Evolutionary conservation across 1,139 yeast genomes (phyloP), one percentile per base, ranked within the genome.

Genomic region (Lodderomyces orthopsilosis): DNA sequence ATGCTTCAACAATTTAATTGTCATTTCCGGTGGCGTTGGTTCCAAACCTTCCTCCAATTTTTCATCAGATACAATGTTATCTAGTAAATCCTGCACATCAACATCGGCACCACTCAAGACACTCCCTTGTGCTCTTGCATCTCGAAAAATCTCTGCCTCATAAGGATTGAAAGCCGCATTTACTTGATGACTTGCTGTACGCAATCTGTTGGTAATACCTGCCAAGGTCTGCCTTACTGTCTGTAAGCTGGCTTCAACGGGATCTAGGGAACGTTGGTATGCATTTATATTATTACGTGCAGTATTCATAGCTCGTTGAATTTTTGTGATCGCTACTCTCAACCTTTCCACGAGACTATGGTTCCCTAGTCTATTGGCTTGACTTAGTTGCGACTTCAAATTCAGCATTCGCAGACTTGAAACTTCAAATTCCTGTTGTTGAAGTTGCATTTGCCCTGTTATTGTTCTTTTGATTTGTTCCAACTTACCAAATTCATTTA

Each of bases 1-100:
- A 66, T 93, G 98, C 51, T 83, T 87, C 60, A 90, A 65, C 21
- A 89, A 67, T 35, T 76, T 75, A 7, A 89, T 77, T 4, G 81
- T 67, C 55, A 93, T 62, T 21, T 79, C 86, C 0, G 71, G 72
- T 0, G 98, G 98, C 0, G 96, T 87, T 15, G 74, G 66, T 2
- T 77, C 80, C 51, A 69, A 51, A 1, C 69, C 75, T 33, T 67
- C 68, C 36, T 68, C 67, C 17, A 59, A 62, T 18, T 83, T 50
- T 47, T 83, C 89, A 41, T 79, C 83, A 2, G 81, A 79, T 51
- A 75, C 74, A n/a, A 90, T 82, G 47, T 81, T 83, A 46, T 82
- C 79, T 45, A 88, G 69, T 35, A 90, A 69, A 44, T 76, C 70
- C 42, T 75, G 73, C 12, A 68, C 56, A 47, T 78, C 81, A 19